Base-by-base conservation (phyloP, 176 grass and related monocot genomes). In the Musa schizocarpa region DNA sequence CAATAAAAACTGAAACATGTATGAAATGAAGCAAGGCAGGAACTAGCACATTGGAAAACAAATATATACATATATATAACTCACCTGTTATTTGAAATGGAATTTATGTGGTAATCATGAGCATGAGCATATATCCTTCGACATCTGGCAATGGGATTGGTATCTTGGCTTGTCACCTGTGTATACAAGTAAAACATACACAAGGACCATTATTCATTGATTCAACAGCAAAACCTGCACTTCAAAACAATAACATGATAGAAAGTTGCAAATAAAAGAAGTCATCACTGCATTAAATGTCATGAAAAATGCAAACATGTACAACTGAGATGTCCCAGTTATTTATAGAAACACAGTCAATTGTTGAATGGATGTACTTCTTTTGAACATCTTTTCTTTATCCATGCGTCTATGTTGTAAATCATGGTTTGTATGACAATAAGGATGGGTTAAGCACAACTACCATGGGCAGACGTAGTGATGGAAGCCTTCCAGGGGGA, bases 81-180 rank as follows among this genome's bases (percentile, higher is more conserved):
- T 43, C 34, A 99, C 96, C 96, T 99, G 85, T 99, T 99, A 84
- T 82, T 92, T 69, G 96, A 99, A 86, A 99, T 95, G 58, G 96
- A 99, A 77, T 99, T 99, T 71, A 99, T 99, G 79, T 99, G 96
- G 76, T 99, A 99, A 69, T 99, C 96, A 81, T 99, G 96, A 29
- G 96, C 96, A 89, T 99, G 96, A 78, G 88, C 68, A 86, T 88
- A 99, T 55, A 99, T 85, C 81, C 91, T 95, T 83, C 91, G 87
- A 53, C 88, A 95, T 67, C 78, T 95, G 0, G 88, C 91, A 10
- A 84, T 80, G 69, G 87, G 84, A 81, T 72, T 87, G 72, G 84
- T 93, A 82, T 93, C 90, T 76, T 93, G 86, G 88, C 82, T 89
- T 58, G 81, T 78, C 80, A 87, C 82, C 95, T 93, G 85, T 71